Evolutionary conservation across 2,329 filamentous ascomycete species (phyloP), one percentile per base, ranked within the genome.

Genomic region (Diaporthe vexans): DNA sequence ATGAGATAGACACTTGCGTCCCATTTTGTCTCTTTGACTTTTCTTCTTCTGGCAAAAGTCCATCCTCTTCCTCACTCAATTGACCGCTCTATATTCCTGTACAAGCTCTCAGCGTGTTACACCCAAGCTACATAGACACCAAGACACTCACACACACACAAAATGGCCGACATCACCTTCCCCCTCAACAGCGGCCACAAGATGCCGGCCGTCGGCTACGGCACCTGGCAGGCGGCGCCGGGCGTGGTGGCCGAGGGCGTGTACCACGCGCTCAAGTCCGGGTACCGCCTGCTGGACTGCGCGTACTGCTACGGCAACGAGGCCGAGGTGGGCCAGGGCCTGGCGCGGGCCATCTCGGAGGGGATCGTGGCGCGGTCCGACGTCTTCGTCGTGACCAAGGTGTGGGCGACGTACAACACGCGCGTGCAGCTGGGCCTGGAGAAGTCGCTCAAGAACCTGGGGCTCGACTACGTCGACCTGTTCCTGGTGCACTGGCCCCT

Each of bases 401-500:
- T 95, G 51, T 97, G 94, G 94, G 93, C 91, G 80, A 94, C 93
- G 68, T 95, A 94, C 85, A 92, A 93, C 83, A 90, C 90, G 40
- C 88, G 92, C 9, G 91, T 91, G 8, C 91, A 93, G 83, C 85
- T 93, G 79, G 91, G 89, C 48, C 87, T 97, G 48, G 90, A 94
- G 77, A 91, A 92, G 87, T 94, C 92, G 79, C 86, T 97, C 81
- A 90, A 92, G 84, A 88, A 89, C 75, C 85, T 97, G 48, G 93
- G 94, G 1, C 86, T 97, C 63, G 93, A 95, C 77, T 96, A 97
- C 81, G 89, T 97, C 7, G 95, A 97, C 81, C 86, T 97, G 73
- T 95, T 91, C 81, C 88, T 97, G 51, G 90, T 97, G 73, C 94
- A 97, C 85, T 97, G 94, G 94, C 93, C 94, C 8, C 86, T 95